These are phyloP conservation scores for Phylloporus arenicola DNA, from an alignment of 768 basidiomycete genomes.

Conservation along the genomic window DNA sequence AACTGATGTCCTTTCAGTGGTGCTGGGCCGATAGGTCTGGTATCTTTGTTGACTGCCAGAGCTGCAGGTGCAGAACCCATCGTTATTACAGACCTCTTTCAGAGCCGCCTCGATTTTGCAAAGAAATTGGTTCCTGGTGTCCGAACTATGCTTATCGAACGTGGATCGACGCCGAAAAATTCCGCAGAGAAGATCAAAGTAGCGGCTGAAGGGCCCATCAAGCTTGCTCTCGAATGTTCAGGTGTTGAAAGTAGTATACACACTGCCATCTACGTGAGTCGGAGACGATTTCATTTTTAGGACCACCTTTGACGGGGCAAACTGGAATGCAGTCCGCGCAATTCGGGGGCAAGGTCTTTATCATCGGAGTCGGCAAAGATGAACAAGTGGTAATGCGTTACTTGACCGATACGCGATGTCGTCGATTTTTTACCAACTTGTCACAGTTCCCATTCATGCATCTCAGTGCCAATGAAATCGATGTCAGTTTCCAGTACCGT, in stretches of 20 bases:
- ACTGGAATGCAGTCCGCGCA: conserved; percentile 43
- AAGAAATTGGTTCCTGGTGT: conserved; percentile 56
- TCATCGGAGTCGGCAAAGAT: conserved; percentile 64
- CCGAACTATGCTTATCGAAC: conserved; percentile 50
- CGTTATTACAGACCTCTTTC: conserved; percentile 63
- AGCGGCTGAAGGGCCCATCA: conserved; percentile 44
- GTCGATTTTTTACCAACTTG: too few species aligned
- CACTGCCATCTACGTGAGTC: conserved; percentile 50
- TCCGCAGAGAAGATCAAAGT: conserved; percentile 49
- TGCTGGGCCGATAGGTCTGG: conserved; percentile 62
- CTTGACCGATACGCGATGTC: not conserved
- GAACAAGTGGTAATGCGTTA: conserved; percentile 45
- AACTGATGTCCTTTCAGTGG: conserved; percentile 38
- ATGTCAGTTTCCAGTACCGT: conserved; percentile 63
- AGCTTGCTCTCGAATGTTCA: conserved; percentile 57
- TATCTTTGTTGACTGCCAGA: conserved; percentile 55
- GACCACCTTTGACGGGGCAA: not conserved
- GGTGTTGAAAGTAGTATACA: conserved; percentile 60
- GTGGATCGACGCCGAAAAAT: conserved; percentile 41
- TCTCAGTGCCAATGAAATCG: conserved; percentile 64
- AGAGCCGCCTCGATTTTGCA: conserved; percentile 61
- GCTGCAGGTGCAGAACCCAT: conserved; percentile 69
- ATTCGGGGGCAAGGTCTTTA: conserved; percentile 65
- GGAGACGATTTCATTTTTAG: not conserved
- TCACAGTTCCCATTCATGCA: conserved; percentile 67